phyloP scores from a whole-genome alignment of 2,329 filamentous ascomycete genomes.

The Iodosphaeria phyllophila region DNA sequence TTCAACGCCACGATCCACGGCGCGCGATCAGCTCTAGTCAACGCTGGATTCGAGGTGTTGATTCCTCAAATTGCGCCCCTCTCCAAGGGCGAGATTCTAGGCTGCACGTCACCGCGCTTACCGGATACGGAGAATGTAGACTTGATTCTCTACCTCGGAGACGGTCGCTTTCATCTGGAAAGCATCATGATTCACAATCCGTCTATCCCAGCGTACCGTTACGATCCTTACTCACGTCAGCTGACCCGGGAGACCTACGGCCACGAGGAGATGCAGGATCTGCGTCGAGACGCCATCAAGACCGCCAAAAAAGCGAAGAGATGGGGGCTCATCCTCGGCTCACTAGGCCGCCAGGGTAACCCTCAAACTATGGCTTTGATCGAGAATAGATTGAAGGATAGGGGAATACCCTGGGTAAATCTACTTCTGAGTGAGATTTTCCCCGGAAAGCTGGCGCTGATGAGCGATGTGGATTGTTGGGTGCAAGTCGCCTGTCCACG shows the following conservation, averaged over 20 bases:
- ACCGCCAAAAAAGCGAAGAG: conserved; percentile 61
- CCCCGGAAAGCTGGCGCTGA: conserved; percentile 82
- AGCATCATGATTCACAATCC: conserved; percentile 99
- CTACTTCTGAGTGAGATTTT: conserved; percentile 88
- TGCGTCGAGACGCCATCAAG: conserved; percentile 60
- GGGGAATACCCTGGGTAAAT: conserved; percentile 67
- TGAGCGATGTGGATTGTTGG: conserved; percentile 92
- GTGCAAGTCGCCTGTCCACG: conserved; percentile 96
- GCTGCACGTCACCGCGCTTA: conserved; percentile 79
- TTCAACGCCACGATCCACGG: conserved; percentile 96
- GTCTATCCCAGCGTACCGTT: conserved; percentile 73
- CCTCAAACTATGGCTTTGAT: conserved; percentile 81
- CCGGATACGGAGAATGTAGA: conserved; percentile 36
- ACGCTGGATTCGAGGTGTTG: conserved; percentile 66
- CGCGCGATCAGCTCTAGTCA: conserved; percentile 57
- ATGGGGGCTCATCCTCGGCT: conserved; percentile 90
- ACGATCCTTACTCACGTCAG: conserved; percentile 87
- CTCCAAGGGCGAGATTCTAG: conserved; percentile 87
- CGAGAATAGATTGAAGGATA: conserved; percentile 52
- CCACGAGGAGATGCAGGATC: conserved; percentile 72
- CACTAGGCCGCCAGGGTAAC: conserved; percentile 85
- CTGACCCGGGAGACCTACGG: conserved; percentile 84
- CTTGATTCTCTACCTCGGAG: conserved; percentile 26
- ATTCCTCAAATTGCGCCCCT: conserved; percentile 86
- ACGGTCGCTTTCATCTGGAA: conserved; percentile 50